Conservation (phyloP, 352 stramenopile species). For the Peronosclerospora sorghi region DNA sequence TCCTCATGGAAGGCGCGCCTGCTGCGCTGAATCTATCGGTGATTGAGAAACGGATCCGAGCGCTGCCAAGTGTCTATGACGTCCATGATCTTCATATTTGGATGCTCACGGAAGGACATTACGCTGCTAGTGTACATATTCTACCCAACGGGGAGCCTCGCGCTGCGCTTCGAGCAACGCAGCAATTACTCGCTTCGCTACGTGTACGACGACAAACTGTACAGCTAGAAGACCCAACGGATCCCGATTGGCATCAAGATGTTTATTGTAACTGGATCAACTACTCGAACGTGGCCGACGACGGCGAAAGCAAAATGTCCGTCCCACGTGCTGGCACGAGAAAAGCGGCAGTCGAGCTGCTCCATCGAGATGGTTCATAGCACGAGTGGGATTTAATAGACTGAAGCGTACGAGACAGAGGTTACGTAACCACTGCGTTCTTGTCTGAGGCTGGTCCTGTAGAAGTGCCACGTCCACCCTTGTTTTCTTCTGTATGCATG, state of each 20-base stretch:
- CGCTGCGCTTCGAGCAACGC: constrained; percentile 38
- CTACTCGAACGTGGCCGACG: constrained; percentile 21
- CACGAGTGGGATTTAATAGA: constrained; percentile 20
- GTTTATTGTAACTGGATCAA: constrained; percentile 47
- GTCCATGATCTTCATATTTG: constrained; percentile 98
- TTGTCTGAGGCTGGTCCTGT: too few relatives aligned
- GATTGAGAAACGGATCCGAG: constrained; percentile 50
- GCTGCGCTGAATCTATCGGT: constrained; percentile 34
- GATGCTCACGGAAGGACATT: constrained; percentile 87
- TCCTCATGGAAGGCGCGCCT: constrained; percentile 94
- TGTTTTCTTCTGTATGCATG: too few relatives aligned
- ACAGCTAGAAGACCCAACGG: constrained; percentile 47
- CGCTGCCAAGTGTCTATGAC: constrained; percentile 79
- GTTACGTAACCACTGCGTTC: too few relatives aligned
- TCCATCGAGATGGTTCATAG: constrained; percentile 15
- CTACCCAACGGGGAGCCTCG: constrained; percentile 44
- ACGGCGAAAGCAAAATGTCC: constrained; percentile 58
- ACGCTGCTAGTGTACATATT: constrained; percentile 88
- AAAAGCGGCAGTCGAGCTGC: constrained; percentile 20
- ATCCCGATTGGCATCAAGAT: constrained; percentile 52
- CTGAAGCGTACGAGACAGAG: too few relatives aligned
- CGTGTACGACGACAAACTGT: constrained; percentile 56
- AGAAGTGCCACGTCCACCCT: too few relatives aligned
- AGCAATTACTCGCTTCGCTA: constrained; percentile 37
- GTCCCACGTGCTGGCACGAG: constrained; percentile 48